Conservation (phyloP, 2,329 filamentous ascomycete species). For the Cercospora citrullina region DNA sequence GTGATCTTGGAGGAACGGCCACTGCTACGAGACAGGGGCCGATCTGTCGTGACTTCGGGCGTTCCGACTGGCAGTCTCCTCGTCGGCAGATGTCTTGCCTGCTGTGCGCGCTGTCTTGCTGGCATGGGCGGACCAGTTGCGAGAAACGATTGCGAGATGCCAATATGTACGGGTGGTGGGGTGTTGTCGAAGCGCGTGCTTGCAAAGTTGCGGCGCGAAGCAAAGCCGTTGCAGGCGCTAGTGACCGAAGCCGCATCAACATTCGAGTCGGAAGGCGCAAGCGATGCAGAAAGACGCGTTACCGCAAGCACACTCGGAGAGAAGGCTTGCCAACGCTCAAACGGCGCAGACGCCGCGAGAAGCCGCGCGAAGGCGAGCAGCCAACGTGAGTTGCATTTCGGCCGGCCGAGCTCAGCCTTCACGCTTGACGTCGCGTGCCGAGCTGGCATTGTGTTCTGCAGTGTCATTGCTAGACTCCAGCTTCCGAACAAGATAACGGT, state of each 20-base stretch:
- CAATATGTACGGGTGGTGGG: neutral
- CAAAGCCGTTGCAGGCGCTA: neutral
- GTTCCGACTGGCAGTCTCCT: constrained; percentile 36
- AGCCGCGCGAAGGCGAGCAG: neutral
- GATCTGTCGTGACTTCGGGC: constrained; percentile 19
- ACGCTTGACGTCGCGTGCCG: neutral
- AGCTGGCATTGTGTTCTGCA: neutral
- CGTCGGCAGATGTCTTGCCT: constrained; percentile 19
- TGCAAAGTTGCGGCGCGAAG: neutral
- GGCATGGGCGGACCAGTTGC: constrained; percentile 2
- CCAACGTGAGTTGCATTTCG: neutral
- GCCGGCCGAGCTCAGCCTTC: neutral
- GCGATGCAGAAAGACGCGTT: neutral
- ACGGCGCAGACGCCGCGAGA: neutral
- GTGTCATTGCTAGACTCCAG: neutral
- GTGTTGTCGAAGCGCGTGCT: neutral
- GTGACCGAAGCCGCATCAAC: neutral
- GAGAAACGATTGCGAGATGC: neutral
- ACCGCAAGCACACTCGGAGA: neutral
- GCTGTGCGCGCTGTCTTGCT: constrained; percentile 7
- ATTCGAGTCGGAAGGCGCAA: neutral
- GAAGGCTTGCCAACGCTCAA: neutral
- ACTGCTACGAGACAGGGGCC: constrained; percentile 7
- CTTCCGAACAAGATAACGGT: neutral
- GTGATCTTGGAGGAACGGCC: constrained; percentile 10